Evolutionary conservation across 345 rosid genomes (phyloP).

Genomic region (Psidium friedrichsthalianum): DNA sequence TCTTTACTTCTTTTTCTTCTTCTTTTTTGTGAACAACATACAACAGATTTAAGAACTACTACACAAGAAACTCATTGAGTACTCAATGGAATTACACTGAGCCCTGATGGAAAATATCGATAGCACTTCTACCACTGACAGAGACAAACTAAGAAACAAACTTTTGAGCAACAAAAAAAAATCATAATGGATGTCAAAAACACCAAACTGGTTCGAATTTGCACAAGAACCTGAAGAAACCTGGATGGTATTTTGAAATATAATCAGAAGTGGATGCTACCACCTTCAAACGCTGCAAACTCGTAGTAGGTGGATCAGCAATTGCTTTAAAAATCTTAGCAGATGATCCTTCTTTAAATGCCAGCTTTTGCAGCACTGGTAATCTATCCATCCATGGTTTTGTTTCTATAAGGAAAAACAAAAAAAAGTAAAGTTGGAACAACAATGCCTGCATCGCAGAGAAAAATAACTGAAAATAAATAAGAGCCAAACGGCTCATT

Average conservation of each 20-base stretch:
- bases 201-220: neutral
- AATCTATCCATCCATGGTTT: conserved; percentile 95
- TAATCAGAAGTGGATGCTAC: neutral
- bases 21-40: neutral
- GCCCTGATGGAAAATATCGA: neutral
- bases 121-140: neutral
- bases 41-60: neutral
- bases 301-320: conserved; percentile 98
- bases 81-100: neutral
- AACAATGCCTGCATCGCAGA: neutral
- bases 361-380: conserved; percentile 52
- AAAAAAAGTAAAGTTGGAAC: neutral
- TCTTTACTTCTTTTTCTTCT: neutral
- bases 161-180: neutral
- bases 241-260: neutral
- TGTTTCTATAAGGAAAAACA: conserved; percentile 13
- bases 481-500: neutral
- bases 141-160: neutral
- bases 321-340: conserved; percentile 84
- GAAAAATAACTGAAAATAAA: neutral
- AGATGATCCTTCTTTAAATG: conserved; percentile 40
- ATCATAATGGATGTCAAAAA: neutral
- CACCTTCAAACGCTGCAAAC: conserved; percentile 88
- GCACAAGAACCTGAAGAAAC: neutral
- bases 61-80: neutral